Conservation (phyloP, 257 asterid genomes). For the Nicotiana benthamiana region DNA sequence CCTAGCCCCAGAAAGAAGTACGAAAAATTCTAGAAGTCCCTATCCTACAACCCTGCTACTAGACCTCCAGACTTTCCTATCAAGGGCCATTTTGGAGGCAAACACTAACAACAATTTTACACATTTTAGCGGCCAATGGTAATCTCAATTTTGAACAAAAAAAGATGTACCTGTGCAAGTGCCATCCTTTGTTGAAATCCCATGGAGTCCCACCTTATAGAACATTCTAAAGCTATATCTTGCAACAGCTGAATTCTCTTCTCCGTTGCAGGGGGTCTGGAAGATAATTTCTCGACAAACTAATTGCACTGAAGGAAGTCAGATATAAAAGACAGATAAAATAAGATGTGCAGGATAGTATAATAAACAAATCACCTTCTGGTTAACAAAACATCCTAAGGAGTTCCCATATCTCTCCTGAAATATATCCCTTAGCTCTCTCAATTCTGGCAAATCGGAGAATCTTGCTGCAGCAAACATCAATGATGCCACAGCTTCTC, state of each 20-base stretch:
- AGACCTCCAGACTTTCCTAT: no score
- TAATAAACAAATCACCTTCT: constrained; percentile 47
- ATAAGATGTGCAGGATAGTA: background rate
- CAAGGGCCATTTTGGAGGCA: constrained; percentile 3
- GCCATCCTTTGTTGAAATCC: constrained; percentile 77
- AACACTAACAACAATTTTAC: background rate
- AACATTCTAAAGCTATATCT: constrained; percentile 75
- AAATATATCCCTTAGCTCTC: constrained; percentile 81
- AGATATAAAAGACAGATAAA: constrained; percentile 13
- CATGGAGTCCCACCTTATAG: constrained; percentile 71
- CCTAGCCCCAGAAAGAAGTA: no score
- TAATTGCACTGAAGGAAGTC: constrained; percentile 32
- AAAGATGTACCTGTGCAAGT: constrained; percentile 44
- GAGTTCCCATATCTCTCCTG: constrained; percentile 67
- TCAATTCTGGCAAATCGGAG: constrained; percentile 91
- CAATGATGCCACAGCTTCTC: constrained; percentile 76
- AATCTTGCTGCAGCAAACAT: constrained; percentile 98
- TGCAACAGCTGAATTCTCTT: constrained; percentile 62
- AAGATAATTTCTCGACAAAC: constrained; percentile 78
- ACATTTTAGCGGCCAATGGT: background rate
- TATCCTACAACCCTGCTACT: no score
- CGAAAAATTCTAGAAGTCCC: no score
- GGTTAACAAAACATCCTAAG: constrained; percentile 63
- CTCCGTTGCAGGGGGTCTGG: constrained; percentile 48
- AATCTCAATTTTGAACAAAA: background rate